phyloP scores from a whole-genome alignment of 352 stramenopile genomes.

The Thalassiosira mediterranea region DNA sequence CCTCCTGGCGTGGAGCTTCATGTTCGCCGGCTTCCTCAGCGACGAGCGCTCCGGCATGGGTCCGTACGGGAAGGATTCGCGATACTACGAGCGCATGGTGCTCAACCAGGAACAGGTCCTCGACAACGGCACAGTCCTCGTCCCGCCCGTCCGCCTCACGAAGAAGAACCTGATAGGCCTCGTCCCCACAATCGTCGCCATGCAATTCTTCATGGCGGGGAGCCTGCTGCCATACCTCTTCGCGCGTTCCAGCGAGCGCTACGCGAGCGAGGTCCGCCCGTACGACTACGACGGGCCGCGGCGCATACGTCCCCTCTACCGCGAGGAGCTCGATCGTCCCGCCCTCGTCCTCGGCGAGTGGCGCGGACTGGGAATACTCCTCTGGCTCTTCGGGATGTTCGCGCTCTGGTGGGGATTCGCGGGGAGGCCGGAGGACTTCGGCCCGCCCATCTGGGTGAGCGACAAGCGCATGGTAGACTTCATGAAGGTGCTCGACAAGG shows the following conservation, averaged over 20 bases:
- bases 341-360: conserved; percentile 61
- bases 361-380: conserved; percentile 56
- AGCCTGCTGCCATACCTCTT: conserved; percentile 85
- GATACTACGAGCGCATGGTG: conserved; percentile 45
- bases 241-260: conserved; percentile 55
- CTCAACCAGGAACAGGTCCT: conserved; percentile 42
- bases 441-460: conserved; percentile 56
- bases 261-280: not conserved
- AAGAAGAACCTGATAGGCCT: conserved; percentile 77
- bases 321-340: conserved; percentile 43
- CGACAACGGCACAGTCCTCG: conserved; percentile 35
- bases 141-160: conserved; percentile 37
- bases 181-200: conserved; percentile 76
- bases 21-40: conserved; percentile 85
- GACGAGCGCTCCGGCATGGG: conserved; percentile 70
- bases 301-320: conserved; percentile 37
- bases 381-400: conserved; percentile 65
- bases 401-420: conserved; percentile 74
- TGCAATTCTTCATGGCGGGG: conserved; percentile 86
- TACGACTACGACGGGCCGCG: conserved; percentile 6
- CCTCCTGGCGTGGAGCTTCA: conserved; percentile 80
- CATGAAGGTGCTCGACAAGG: conserved; percentile 72
- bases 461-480: conserved; percentile 64
- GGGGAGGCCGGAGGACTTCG: conserved; percentile 69
- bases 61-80: not conserved